These are phyloP conservation scores for Aciculoconidium aculeatum DNA, from an alignment of 805 yeast genomes.

Conservation along the genomic window DNA sequence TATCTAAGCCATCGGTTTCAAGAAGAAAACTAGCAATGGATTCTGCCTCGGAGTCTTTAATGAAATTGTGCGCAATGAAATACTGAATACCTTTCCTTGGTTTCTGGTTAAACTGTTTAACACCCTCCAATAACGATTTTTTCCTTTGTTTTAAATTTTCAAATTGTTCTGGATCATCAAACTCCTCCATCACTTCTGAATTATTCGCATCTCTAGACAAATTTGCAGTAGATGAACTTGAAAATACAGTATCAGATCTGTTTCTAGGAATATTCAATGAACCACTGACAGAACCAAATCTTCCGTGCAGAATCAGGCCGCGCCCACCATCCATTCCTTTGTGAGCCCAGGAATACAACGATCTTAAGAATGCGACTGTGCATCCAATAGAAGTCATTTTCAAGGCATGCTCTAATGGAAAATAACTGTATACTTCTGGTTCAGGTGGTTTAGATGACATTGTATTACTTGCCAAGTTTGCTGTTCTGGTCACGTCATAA, in stretches of 20 bases:
- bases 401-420: constrained; percentile 78
- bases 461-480: constrained; percentile 68
- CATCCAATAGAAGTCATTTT: constrained; percentile 77
- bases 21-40: constrained; percentile 73
- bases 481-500: constrained; percentile 67
- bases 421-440: constrained; percentile 46
- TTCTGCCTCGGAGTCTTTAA: constrained; percentile 52
- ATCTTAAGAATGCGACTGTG: constrained; percentile 74
- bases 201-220: constrained; percentile 26
- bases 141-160: constrained; percentile 80
- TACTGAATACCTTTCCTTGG: constrained; percentile 74
- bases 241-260: constrained; percentile 25
- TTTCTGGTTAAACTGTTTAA: constrained; percentile 73
- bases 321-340: constrained; percentile 40
- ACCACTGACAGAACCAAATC: too few species aligned
- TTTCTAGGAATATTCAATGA: constrained; percentile 11
- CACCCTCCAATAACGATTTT: constrained; percentile 72
- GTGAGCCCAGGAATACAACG: constrained; percentile 84
- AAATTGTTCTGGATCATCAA: constrained; percentile 78
- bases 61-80: constrained; percentile 58
- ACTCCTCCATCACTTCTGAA: constrained; percentile 26
- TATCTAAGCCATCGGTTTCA: constrained; percentile 69
- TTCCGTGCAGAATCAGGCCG: too few species aligned
- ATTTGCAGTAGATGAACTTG: constrained; percentile 19
- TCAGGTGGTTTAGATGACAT: constrained; percentile 51